These are phyloP conservation scores for Syzygium jambos DNA, from an alignment of 345 rosid species.

Conservation along the genomic window DNA sequence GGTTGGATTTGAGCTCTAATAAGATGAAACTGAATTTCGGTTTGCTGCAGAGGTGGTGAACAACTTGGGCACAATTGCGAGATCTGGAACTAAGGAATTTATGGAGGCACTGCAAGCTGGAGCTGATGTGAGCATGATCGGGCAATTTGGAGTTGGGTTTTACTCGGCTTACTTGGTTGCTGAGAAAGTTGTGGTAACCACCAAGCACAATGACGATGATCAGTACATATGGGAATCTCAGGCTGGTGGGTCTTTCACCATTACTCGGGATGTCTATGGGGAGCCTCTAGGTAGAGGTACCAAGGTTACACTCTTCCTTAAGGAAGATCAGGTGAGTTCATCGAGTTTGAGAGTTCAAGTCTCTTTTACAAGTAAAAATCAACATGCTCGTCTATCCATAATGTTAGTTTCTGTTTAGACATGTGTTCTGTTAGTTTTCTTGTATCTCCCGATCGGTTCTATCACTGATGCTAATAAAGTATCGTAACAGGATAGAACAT, in stretches of 20 bases:
- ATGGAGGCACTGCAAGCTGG: conserved; percentile 57
- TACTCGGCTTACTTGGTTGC: conserved; percentile 51
- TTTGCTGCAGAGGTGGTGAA: conserved; percentile 34
- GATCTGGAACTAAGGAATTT: conserved; percentile 52
- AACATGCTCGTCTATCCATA: not conserved
- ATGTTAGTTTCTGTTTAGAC: not conserved
- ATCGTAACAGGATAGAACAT: not conserved
- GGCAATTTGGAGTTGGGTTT: conserved; percentile 53
- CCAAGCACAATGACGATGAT: conserved; percentile 51
- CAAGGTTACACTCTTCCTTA: conserved; percentile 36
- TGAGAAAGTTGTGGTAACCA: conserved; percentile 37
- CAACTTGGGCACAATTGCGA: conserved; percentile 51
- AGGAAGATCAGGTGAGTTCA: conserved; percentile 40
- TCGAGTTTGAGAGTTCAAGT: not conserved
- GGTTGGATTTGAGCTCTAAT: not conserved
- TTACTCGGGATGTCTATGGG: conserved; percentile 32
- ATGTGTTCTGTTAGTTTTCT: not conserved
- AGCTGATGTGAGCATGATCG: conserved; percentile 53
- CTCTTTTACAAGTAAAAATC: not conserved
- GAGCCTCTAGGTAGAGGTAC: conserved; percentile 55
- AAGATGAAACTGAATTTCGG: not conserved
- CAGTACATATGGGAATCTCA: conserved; percentile 54
- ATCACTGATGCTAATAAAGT: not conserved
- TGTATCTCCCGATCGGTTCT: not conserved
- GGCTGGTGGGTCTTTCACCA: conserved; percentile 44